phyloP scores from a whole-genome alignment of 257 asterid genomes.

The Eucommia ulmoides region DNA sequence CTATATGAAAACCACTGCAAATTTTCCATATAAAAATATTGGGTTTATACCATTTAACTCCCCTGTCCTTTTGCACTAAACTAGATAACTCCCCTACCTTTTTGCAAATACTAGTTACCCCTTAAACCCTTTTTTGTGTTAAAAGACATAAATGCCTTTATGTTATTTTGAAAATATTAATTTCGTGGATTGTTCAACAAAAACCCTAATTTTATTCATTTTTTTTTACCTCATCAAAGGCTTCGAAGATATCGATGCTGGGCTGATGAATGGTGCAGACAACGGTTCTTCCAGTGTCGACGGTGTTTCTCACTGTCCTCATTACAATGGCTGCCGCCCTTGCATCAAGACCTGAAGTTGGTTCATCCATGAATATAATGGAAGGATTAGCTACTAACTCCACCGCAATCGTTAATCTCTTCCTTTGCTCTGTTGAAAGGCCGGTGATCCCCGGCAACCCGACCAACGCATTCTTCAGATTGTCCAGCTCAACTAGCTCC shows the following conservation, averaged over 20 bases:
- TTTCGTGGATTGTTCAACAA: no score
- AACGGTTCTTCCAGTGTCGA: constrained; percentile 61
- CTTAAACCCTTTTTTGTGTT: no score
- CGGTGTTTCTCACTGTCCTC: constrained; percentile 72
- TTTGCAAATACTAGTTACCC: no score
- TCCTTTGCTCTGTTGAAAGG: constrained; percentile 63
- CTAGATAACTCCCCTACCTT: no score
- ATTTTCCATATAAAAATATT: no score
- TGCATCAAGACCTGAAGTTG: constrained; percentile 67
- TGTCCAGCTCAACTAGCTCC: constrained; percentile 56
- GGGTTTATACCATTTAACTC: no score
- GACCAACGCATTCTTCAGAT: constrained; percentile 51
- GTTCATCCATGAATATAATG: constrained; percentile 71
- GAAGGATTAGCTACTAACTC: constrained; percentile 74
- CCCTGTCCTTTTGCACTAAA: no score
- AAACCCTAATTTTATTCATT: neutral
- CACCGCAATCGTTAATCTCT: constrained; percentile 58
- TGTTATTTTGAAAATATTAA: no score
- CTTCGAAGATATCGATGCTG: constrained; percentile 61
- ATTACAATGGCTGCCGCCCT: constrained; percentile 67
- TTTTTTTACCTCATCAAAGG: constrained; percentile 49
- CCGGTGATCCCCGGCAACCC: constrained; percentile 62
- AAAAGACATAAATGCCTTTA: no score
- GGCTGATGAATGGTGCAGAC: constrained; percentile 79
- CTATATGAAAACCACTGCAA: no score